Conservation (phyloP, 2,329 filamentous ascomycete genomes). For the Diaporthe sp. region DNA sequence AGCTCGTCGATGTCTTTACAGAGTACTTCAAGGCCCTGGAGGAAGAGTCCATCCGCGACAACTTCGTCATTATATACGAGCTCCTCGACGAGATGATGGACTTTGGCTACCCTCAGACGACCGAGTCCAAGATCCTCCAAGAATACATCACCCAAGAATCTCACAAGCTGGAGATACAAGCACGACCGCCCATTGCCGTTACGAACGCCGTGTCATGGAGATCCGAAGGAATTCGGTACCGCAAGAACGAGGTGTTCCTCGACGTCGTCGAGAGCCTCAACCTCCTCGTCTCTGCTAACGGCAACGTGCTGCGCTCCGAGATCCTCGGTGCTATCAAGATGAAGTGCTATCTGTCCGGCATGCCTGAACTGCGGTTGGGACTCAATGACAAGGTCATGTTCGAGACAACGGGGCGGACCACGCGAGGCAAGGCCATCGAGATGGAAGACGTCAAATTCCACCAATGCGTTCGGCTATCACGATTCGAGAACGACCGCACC, state of each 20-base stretch:
- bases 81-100: conserved; percentile 99
- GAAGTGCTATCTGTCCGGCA: conserved; percentile 99
- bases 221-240: conserved; percentile 96
- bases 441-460: conserved; percentile 99
- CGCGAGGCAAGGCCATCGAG: conserved; percentile 95
- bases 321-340: conserved; percentile 98
- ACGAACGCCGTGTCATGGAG: conserved; percentile 99
- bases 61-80: conserved; percentile 99
- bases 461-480: conserved; percentile 93
- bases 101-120: conserved; percentile 98
- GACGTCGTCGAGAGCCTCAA: conserved; percentile 98
- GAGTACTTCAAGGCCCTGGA: conserved; percentile 99
- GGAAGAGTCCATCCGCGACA: conserved; percentile 98
- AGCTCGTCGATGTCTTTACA: conserved; percentile 98
- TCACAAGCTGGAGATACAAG: conserved; percentile 97
- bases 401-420: conserved; percentile 94
- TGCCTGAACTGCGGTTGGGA: conserved; percentile 94
- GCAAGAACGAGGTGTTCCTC: conserved; percentile 99
- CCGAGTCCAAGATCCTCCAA: conserved; percentile 97
- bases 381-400: conserved; percentile 99
- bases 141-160: conserved; percentile 99
- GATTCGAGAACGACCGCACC: conserved; percentile 98
- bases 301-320: conserved; percentile 95
- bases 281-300: conserved; percentile 91
- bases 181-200: conserved; percentile 95